phyloP scores from a whole-genome alignment of 2,329 filamentous ascomycete species.

The Curvularia spicifera region DNA sequence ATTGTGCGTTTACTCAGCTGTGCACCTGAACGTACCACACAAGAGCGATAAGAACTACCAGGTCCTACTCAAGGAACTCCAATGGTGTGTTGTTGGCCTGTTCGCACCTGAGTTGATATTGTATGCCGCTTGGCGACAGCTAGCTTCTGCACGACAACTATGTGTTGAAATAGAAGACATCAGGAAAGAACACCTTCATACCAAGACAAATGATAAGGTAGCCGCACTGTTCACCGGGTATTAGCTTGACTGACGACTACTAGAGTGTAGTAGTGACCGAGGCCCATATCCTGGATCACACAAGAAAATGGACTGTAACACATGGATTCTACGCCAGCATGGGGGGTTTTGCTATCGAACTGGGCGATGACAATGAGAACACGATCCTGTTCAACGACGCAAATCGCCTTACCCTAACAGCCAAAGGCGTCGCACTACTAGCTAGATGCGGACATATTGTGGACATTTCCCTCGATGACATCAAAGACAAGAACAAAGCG shows the following conservation, averaged over 20 bases:
- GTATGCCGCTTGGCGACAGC: slow-evolving; percentile 20
- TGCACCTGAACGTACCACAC: slow-evolving; percentile 26
- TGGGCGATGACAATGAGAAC: not conserved
- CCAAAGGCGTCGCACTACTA: slow-evolving; percentile 7
- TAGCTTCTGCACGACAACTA: slow-evolving; percentile 16
- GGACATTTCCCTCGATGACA: slow-evolving; percentile 15
- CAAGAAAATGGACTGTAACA: slow-evolving; percentile 18
- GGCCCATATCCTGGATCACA: not conserved
- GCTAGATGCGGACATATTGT: slow-evolving; percentile 1
- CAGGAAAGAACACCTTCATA: not conserved
- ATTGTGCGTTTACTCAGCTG: slow-evolving; percentile 26
- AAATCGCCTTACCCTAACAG: not conserved
- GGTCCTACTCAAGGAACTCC: slow-evolving; percentile 6
- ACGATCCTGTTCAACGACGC: not conserved
- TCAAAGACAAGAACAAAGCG: slow-evolving; percentile 30
- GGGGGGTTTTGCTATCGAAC: slow-evolving; percentile 27
- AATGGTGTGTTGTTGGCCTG: slow-evolving; percentile 23
- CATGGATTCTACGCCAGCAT: slow-evolving; percentile 23
- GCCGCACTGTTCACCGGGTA: too few species aligned
- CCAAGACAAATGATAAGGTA: not conserved
- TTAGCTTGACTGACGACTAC: not conserved
- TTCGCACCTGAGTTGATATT: slow-evolving; percentile 25
- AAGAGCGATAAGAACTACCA: slow-evolving; percentile 1
- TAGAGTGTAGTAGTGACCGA: not conserved
- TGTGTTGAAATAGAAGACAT: slow-evolving; percentile 9